These are phyloP conservation scores for Gremmenia infestans DNA, from an alignment of 2,329 filamentous ascomycete species.

Conservation along the genomic window DNA sequence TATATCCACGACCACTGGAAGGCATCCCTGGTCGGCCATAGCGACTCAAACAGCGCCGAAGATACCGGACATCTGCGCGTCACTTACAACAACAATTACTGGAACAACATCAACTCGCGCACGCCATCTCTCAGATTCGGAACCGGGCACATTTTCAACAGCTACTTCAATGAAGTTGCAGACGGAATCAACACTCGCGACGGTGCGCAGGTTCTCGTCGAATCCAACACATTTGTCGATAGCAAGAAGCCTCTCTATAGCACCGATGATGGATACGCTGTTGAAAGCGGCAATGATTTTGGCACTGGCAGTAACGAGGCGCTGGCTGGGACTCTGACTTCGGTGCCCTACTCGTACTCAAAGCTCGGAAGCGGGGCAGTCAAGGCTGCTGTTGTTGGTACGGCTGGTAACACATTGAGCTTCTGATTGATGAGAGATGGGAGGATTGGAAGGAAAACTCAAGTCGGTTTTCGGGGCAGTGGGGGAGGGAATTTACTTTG, in stretches of 20 bases:
- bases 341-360: constrained; percentile 49
- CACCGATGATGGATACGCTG: constrained; percentile 39
- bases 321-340: constrained; percentile 44
- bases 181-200: constrained; percentile 53
- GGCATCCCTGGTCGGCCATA: constrained; percentile 54
- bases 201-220: constrained; percentile 50
- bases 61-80: constrained; percentile 58
- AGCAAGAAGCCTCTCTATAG: constrained; percentile 41
- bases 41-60: constrained; percentile 50
- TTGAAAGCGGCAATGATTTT: constrained; percentile 42
- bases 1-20: constrained; percentile 57
- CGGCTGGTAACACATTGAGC: constrained; percentile 32
- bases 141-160: constrained; percentile 58
- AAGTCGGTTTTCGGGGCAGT: no score
- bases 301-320: constrained; percentile 45
- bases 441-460: background rate
- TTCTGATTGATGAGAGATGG: constrained; percentile 21
- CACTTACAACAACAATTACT: constrained; percentile 65
- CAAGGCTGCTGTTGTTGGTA: constrained; percentile 34
- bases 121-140: constrained; percentile 61
- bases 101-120: constrained; percentile 58
- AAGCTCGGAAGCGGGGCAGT: constrained; percentile 46
- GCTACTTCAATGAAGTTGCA: constrained; percentile 40
- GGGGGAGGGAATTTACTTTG: no score
- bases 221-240: constrained; percentile 48